Percentiles rank a stretch among this genome's conserved stretches.
Conservation (phyloP, 768 basidiomycete species). For the Boletus patriciae region DNA sequence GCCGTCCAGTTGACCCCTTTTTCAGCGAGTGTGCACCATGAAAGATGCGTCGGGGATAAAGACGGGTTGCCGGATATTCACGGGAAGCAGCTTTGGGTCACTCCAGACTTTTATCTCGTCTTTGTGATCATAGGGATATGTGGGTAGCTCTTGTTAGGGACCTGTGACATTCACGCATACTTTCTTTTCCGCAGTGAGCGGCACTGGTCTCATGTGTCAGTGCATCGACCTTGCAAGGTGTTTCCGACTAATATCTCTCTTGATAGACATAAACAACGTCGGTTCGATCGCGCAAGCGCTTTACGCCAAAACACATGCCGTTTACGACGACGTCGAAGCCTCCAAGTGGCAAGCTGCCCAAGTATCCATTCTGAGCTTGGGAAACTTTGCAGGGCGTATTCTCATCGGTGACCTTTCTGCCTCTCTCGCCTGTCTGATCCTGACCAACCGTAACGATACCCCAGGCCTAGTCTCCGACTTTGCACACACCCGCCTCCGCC, state of each 20-base stretch:
- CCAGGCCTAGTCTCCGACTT: constrained; percentile 69
- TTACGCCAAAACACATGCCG: constrained; percentile 56
- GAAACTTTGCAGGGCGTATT: constrained; percentile 79
- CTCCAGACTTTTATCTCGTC: constrained; percentile 64
- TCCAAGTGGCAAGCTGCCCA: constrained; percentile 80
- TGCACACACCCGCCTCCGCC: constrained; percentile 50
- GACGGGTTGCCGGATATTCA: constrained; percentile 49
- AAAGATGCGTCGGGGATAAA: constrained; percentile 3
- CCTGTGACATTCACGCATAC: not conserved
- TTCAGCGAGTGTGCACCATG: constrained; percentile 2
- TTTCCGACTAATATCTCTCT: not conserved
- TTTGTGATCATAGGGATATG: constrained; percentile 55
- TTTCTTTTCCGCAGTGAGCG: constrained; percentile 51
- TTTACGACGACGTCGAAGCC: constrained; percentile 67
- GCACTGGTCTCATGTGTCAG: constrained; percentile 77
- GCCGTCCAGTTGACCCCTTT: constrained; percentile 24
- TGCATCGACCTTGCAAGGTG: not conserved
- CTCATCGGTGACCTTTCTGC: constrained; percentile 53
- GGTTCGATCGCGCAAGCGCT: constrained; percentile 73
- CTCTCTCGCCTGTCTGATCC: not conserved
- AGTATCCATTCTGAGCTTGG: constrained; percentile 78
- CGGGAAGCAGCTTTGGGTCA: constrained; percentile 51
- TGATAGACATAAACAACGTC: constrained; percentile 80
- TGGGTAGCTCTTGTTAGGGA: constrained; percentile 34
- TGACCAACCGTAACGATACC: not conserved